Evolutionary conservation across 176 grass and related monocot species (phyloP), one percentile per base, ranked within the genome.

Genomic region (Carex pumila): DNA sequence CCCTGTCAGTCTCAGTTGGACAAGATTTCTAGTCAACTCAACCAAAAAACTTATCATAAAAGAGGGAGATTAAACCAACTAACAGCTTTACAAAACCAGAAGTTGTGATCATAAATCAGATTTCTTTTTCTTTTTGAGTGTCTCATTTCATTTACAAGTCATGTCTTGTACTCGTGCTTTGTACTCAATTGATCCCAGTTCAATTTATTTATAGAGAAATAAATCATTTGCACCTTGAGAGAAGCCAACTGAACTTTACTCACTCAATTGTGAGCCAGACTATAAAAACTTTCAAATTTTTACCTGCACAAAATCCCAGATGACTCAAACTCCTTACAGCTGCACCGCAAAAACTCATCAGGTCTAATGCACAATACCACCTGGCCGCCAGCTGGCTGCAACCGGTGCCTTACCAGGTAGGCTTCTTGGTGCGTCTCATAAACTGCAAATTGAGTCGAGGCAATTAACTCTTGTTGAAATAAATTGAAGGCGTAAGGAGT

Each of bases 271-370:
- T 71, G 68, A 71, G 2, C 37, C 37, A 79, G 58, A 57, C 15
- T 58, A 56, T 45, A 37, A 8, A 53, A 54, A 29, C 5, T 55
- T 81, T 64, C 18, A 22, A 81, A 43, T 25, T 10, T 61, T 52
- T 82, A 82, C 80, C 80, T 66, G 37, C 89, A 91, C 17, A 85
- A 12, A 68, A 91, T 91, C 36, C 89, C 89, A 78, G 83, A 88
- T 5, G 82, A 88, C 21, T 91, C 83, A n/a, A 88, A 91, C 36
- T 81, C 89, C 57, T 91, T 87, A 53, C 86, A 91, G 65, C 86
- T 85, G 78, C 89, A 91, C 47, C 34, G 53, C 22, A 85, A 36
- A 53, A 72, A 84, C 57, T 90, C 81, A 29, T 88, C 84, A 53
- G 89, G 67, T 4, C 82, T 30, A 37, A 74, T 34, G 34, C 75